Evolutionary conservation across 768 basidiomycete species (phyloP).

Genomic region (Jaapia argillacea): DNA sequence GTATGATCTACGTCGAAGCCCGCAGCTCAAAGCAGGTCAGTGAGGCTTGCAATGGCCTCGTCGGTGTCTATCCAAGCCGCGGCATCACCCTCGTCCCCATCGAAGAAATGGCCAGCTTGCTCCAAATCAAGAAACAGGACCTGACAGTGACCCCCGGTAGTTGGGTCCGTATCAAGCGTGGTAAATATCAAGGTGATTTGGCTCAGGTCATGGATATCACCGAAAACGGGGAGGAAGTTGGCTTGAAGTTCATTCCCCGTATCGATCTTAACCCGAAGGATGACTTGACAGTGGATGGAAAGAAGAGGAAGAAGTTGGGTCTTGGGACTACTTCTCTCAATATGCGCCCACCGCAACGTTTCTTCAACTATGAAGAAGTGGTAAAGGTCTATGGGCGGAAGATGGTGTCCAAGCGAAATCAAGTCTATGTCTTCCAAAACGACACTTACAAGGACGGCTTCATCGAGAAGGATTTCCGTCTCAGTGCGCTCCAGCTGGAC

Average conservation of each 20-base stretch:
- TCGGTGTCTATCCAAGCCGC: slow-evolving; percentile 82
- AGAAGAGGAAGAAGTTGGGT: slow-evolving; percentile 68
- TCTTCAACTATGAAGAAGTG: slow-evolving; percentile 93
- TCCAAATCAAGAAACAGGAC: slow-evolving; percentile 94
- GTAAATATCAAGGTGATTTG: slow-evolving; percentile 89
- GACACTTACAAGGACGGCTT: slow-evolving; percentile 95
- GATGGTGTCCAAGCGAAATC: slow-evolving; percentile 62
- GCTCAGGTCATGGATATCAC: slow-evolving; percentile 93
- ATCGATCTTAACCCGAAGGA: slow-evolving; percentile 93
- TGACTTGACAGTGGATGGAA: slow-evolving; percentile 51
- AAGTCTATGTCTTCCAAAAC: slow-evolving; percentile 78
- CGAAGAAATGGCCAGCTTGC: slow-evolving; percentile 93
- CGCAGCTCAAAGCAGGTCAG: slow-evolving; percentile 78
- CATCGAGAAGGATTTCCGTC: slow-evolving; percentile 90
- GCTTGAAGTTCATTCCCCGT: slow-evolving; percentile 91
- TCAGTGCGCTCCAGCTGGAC: slow-evolving; percentile 69
- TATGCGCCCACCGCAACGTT: slow-evolving; percentile 82
- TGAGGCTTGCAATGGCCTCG: slow-evolving; percentile 80
- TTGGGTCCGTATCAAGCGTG: slow-evolving; percentile 93
- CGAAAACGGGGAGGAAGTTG: slow-evolving; percentile 88
- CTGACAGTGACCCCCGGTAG: slow-evolving; percentile 73
- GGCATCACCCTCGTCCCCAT: slow-evolving; percentile 85
- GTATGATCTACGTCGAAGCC: slow-evolving; percentile 96
- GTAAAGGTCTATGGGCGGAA: slow-evolving; percentile 77
- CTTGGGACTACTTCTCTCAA: slow-evolving; percentile 32